A percentile compares a stretch with the other conserved stretches of the same genome.
phyloP scores from a whole-genome alignment of 177 flowering plant species.

The Vitis hybrid region DNA sequence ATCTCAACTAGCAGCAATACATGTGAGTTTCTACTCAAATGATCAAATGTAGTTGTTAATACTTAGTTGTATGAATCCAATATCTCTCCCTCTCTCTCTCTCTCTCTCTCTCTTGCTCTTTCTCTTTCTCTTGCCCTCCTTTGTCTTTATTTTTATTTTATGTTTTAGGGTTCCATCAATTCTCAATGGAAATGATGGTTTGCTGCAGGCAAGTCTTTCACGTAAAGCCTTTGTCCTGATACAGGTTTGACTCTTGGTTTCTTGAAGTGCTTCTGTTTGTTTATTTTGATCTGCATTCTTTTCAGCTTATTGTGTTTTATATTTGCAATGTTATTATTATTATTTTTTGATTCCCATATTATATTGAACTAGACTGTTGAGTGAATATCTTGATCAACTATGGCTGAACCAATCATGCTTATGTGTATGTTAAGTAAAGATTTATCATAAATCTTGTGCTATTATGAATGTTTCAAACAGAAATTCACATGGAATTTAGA shows the following conservation, averaged over 20 bases:
- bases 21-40: conserved; percentile 42
- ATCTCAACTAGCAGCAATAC: conserved; percentile 77
- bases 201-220: conserved; percentile 86
- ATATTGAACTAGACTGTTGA: no score
- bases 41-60: neutral
- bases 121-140: neutral
- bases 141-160: neutral
- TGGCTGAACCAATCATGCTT: no score
- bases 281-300: neutral
- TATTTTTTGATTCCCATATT: neutral
- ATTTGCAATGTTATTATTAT: neutral
- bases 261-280: neutral
- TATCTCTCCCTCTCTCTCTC: neutral
- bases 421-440: no score
- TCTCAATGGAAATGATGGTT: conserved; percentile 3
- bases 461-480: no score
- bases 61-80: neutral
- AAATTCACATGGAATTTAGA: no score
- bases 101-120: neutral
- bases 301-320: conserved; percentile 1
- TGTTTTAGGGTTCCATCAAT: neutral
- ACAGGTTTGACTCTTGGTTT: conserved; percentile 57
- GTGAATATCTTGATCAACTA: no score
- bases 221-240: conserved; percentile 79
- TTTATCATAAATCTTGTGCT: no score